Base-by-base conservation (phyloP, 2,329 filamentous ascomycete species). In the Colletotrichum coccodes region DNA sequence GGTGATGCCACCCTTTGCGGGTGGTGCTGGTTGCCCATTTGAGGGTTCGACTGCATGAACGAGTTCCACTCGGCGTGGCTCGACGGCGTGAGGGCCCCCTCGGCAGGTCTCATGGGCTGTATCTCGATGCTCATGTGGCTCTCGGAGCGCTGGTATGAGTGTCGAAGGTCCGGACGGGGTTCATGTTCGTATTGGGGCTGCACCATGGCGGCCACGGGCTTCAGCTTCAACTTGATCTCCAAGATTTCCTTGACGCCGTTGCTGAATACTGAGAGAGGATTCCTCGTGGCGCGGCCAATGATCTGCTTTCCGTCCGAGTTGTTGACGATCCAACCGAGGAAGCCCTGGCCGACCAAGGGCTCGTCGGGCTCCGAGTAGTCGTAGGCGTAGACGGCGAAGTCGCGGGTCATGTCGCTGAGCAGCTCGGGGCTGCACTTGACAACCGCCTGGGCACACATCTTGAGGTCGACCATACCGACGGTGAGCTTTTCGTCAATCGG, bases 331-430 rank as follows among this genome's bases (percentile, higher is more conserved):
- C 92, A 92, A 42, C 96, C 98, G 23, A 99, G 85, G 90, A 98
- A 94, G 60, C 97, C 96, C 80, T 99, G 95, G 26, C 96, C 96
- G 28, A 98, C 95, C 64, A 98, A 86, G 60, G 97, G 96, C 21
- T 91, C 94, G 76, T 98, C 95, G 72, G 93, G 93, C 81, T 99
- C 96, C 14, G 96, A 98, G 79, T 95, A 98, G 80, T 99, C 96
- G 83, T 94, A 94, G 34, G 95, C 94, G 81, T 99, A 99, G 64
- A 99, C 91, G n/a, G 94, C 96, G 81, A 96, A 99, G 82, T 99
- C 95, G 79, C 89, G 82, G 82, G 81, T 92, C 86, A 69, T 91
- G 78, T 84, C 92, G 85, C 76, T 89, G 53, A 94, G 84, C 52
- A 99, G 87, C 81, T 99, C 96, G 42, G 96, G 96, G 77, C 96